Conservation (phyloP, 148 eudicot genomes). For the Salicornia ramosissima region DNA sequence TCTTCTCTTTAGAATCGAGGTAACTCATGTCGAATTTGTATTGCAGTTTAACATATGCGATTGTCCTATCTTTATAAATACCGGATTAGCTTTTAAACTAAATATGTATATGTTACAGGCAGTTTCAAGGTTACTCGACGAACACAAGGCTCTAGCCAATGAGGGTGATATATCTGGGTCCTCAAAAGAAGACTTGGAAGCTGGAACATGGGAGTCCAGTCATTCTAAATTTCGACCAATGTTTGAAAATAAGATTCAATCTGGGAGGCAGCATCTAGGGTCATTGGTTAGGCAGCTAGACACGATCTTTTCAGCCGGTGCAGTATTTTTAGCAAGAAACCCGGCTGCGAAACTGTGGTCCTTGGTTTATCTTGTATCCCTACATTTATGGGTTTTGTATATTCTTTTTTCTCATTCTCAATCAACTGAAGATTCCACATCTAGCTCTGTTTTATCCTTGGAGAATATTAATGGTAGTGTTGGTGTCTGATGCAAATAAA, state of each 20-base stretch:
- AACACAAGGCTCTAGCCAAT: constrained; percentile 41
- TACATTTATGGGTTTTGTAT: constrained; percentile 76
- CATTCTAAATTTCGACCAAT: constrained; percentile 57
- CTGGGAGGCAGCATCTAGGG: constrained; percentile 75
- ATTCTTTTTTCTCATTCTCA: constrained; percentile 61
- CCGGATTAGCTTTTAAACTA: not conserved
- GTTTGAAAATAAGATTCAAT: constrained; percentile 49
- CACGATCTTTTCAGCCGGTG: constrained; percentile 62
- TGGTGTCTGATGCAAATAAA: constrained; percentile 16
- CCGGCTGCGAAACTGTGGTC: constrained; percentile 71
- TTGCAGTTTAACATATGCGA: not conserved
- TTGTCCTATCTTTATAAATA: not conserved
- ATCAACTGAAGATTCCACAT: constrained; percentile 46
- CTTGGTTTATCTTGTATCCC: constrained; percentile 52
- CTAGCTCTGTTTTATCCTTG: constrained; percentile 76
- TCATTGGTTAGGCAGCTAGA: constrained; percentile 80
- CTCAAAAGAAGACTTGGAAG: constrained; percentile 48
- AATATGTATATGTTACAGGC: constrained; percentile 38
- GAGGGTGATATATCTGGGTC: constrained; percentile 33
- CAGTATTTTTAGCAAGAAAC: constrained; percentile 64
- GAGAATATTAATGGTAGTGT: constrained; percentile 69
- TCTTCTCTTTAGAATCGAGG: constrained; percentile 77
- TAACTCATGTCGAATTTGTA: constrained; percentile 21
- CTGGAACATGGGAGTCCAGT: constrained; percentile 42
- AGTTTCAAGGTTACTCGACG: constrained; percentile 69